These are phyloP conservation scores for Ophiosphaerella korrae DNA, from an alignment of 2,329 filamentous ascomycete species.

Conservation along the genomic window DNA sequence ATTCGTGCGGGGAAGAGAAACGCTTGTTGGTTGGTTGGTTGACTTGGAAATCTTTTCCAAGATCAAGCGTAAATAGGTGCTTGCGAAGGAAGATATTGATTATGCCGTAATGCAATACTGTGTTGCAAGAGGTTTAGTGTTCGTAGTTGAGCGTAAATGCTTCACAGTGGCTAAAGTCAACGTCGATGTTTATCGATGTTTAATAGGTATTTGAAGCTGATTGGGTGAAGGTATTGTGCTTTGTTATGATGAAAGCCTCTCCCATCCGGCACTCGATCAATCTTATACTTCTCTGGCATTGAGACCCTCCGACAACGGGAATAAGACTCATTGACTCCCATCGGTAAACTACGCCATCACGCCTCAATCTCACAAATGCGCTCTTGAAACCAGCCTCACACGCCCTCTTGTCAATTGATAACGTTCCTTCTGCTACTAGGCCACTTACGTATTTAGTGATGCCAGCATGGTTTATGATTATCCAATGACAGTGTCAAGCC, in stretches of 20 bases:
- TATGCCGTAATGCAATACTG: too few relatives aligned
- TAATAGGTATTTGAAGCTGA: not conserved
- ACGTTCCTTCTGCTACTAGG: not conserved
- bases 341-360: not conserved
- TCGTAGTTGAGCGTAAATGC: too few relatives aligned
- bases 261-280: too few relatives aligned
- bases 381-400: constrained; percentile 4
- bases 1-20: not conserved
- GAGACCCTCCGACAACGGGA: too few relatives aligned
- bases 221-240: not conserved
- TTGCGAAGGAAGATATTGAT: too few relatives aligned
- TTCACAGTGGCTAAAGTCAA: too few relatives aligned
- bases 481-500: constrained; percentile 1
- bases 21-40: not conserved
- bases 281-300: too few relatives aligned
- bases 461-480: not conserved
- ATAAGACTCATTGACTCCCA: not conserved
- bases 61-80: not conserved
- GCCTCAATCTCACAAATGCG: constrained; percentile 4
- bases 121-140: too few relatives aligned
- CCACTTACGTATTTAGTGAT: not conserved
- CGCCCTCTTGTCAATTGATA: not conserved
- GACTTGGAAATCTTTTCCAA: not conserved
- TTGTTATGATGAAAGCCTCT: not conserved
- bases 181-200: too few relatives aligned